Evolutionary conservation across 208 protist species (phyloP), one percentile per base, ranked within the genome.

Genomic region (Angomonas ambiguus): DNA sequence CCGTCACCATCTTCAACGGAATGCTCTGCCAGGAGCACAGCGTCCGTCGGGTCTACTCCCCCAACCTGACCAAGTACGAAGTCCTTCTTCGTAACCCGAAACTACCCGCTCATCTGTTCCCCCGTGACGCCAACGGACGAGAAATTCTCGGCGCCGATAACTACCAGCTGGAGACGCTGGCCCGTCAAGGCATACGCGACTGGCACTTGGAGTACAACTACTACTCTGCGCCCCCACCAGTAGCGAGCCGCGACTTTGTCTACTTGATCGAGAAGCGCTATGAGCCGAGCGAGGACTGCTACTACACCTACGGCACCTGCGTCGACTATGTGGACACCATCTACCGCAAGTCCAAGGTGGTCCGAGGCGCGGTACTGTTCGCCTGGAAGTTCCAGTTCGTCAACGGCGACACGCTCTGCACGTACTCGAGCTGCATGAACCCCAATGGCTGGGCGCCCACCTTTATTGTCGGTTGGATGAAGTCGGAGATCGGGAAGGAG

Each of bases 391-490:
- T 90, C 25, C 79, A 66, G 22, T 79, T 73, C 16, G 62, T 71
- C 48, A 65, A 81, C 67, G 32, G 51, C 45, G 87, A 66, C 35
- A 87, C 80, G 45, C 62, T 79, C 59, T 81, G 80, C 30, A 85
- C 77, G 4, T 94, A 92, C 67, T 79, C 85, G 31, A 85, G 77
- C 13, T 91, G 83, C 78, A 89, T 95, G 82, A 92, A 81, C 63
- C 89, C 86, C 8, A 84, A 87, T 57, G 89, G 85, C 25, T 95
- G 89, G 86, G 81, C 86, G 16, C 89, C 89, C 20, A 85, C 86
- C 2, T 95, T 95, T 61, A 72, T 95, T n/a, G 70, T 95, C 1
- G 79, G 82, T 48, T 95, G 83, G 82, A 78, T 95, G 67, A 91
- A 93, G 79, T 80, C 73, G 13, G 84, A 80, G 59, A 88, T 93